Evolutionary conservation across 352 stramenopile genomes (phyloP), one percentile per base, ranked within the genome.

Genomic region (Phytophthora hibernalis): DNA sequence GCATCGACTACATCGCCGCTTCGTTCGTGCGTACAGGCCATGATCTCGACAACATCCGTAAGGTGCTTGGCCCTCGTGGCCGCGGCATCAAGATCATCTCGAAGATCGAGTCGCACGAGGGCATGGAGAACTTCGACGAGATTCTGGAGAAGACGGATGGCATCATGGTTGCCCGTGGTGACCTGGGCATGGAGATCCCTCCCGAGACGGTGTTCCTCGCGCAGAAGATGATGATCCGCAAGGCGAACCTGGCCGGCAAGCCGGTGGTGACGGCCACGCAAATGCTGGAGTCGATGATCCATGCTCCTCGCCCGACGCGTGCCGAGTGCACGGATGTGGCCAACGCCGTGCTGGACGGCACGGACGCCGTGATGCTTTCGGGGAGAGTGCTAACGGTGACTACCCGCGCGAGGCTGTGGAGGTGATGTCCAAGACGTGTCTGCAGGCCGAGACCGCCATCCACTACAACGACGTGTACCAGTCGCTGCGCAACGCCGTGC

Each of bases 221-320:
- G 0, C 97, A 99, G 79, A 99, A 99, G 85, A 97, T 97, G 79
- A 99, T 99, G 95, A 99, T 99, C 74, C 85, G 89, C 50, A 92
- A 94, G 80, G 83, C 90, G 50, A 99, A 99, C 77, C 93, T 98
- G 59, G 91, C 86, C 30, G 97, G 97, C 54, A 99, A 99, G 76
- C 97, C 97, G 8, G 97, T 99, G 3, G 92, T 99, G 56, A 98
- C 96, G 10, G 97, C 97, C 42, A 99, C 98, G 44, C 97, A 99
- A 72, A 99, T 99, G 98, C 88, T 99, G 21, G 97, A 99, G 80
- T 98, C 88, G 30, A 99, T 99, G 97, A 98, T 98, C 76, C 89
- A 81, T 58, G 98, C 98, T 70, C 97, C 97, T 26, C 87, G 97
- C 28, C 98, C 98, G 22, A 99, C 97, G 22, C 97, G 97, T 78